Base-by-base conservation (phyloP, 345 rosid genomes). In the Boechera retrofracta region DNA sequence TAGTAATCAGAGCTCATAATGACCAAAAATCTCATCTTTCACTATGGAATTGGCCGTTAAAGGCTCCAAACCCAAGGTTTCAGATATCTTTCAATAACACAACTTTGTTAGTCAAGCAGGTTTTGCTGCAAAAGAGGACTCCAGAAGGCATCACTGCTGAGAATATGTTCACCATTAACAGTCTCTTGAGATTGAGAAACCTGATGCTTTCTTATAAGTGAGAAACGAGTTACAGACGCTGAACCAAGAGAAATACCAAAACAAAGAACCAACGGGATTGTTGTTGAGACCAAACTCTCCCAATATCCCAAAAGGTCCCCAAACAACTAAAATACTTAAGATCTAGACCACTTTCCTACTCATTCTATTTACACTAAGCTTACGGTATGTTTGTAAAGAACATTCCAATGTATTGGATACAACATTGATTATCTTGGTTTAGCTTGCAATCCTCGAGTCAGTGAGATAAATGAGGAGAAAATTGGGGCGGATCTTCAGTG, bases 181-280 rank as follows among this genome's bases (percentile, higher is more conserved):
- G 29, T 47, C 42, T 15, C 29, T 64, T 33, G 21, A 42, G 42
- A 33, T 24, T 54, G 55, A 53, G 62, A 42, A 73, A 73, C 26
- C 6, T 18, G 54, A n/a, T 64, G 6, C 55, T 54, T 41, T 28
- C 53, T 41, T 42, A 55, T 28, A 48, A 42, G 64, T 64, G 64
- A 42, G 45, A 52, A 53, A 62, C 5, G 15, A 72, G 24, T 29
- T 28, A 51, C 77, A 73, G 31, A 73, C 5, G 28, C 71, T 54
- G 38, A 24, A 44, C 29, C 5, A 49, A 28, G 35, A 42, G 45
- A 58, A 7, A 13, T 35, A 24, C 31, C 69, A 62, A 39, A 62
- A 42, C 53, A 63, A 71, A 70, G 9, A 69, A 69, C 64, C 21
- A 16, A 10, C 15, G 12, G 29, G 0, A 7, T 68, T 68, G 61